Base-by-base conservation (phyloP, 2,329 filamentous ascomycete genomes). In the Trichoderma aggressivum region DNA sequence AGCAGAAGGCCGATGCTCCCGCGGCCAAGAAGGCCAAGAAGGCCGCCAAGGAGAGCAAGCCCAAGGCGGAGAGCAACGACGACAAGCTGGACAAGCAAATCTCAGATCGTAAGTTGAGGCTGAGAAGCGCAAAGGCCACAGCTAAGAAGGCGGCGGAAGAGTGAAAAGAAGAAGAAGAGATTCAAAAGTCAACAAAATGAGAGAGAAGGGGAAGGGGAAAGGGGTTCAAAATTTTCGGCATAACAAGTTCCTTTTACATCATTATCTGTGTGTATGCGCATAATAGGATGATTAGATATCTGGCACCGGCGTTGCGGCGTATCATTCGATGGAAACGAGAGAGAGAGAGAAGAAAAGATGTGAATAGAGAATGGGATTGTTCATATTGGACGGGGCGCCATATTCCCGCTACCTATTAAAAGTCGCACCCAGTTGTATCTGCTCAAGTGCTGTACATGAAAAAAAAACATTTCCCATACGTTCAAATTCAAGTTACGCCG, bases 61-160 rank as follows among this genome's bases (percentile, higher is more conserved):
- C 80, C 26, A 75, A 79, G 63, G 78, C 82, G 5, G 84, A 85
- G 71, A 82, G 82, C 75, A 82, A 87, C 76, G 87, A 89, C 67
- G 80, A 82, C 71, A 84, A 84, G 76, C 82, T 89, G 18, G 84
- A 89, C 77, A 84, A 86, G 83, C 86, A 89, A 81, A 88, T 89
- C 74, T 81, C 86, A n/a, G 85, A 87, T 75, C 84, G 86, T 74
- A 89, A 89, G 82, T 79, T 84, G 14, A 85, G 84, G 76, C 76
- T 89, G 74, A 86, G 83, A 80, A 89, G 88, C 82, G 86, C 88
- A 76, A 89, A 89, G 85, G 84, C 84, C 71, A 82, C 82, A 58
- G 87, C 86, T 18, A 87, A 85, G 80, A 84, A 85, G 80, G 82
- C 84, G 30, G 77, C 85, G 75, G 85, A 80, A 81, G 72, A 86